Evolutionary conservation across 106 monocot genomes (phyloP).

Genomic region (Narthecium ossifragum): DNA sequence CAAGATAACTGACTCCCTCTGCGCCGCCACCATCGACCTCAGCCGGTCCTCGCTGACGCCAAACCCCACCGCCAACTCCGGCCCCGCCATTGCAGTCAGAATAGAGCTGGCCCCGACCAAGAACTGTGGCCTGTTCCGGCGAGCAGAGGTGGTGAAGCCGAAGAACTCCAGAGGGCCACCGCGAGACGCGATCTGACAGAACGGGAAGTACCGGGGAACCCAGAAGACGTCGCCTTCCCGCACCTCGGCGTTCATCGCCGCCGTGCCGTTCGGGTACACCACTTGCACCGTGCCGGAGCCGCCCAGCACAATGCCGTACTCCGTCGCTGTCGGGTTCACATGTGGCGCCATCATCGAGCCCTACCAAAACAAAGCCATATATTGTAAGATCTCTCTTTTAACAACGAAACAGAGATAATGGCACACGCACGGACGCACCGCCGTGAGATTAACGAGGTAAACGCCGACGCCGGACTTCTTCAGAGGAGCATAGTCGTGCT

Average conservation of each 20-base stretch:
- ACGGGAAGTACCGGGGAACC: conserved; percentile 75
- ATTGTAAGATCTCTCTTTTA: too few species aligned
- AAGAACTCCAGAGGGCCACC: conserved; percentile 68
- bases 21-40: conserved; percentile 30
- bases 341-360: conserved; percentile 95
- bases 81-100: conserved; percentile 45
- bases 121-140: conserved; percentile 72
- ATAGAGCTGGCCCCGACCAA: conserved; percentile 56
- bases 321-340: conserved; percentile 69
- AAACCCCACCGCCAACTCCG: conserved; percentile 74
- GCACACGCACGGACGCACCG: too few species aligned
- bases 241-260: conserved; percentile 65
- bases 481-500: conserved; percentile 56
- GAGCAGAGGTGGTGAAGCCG: conserved; percentile 78
- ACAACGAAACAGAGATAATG: too few species aligned
- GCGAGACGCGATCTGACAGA: conserved; percentile 69
- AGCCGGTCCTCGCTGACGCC: conserved; percentile 39
- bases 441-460: conserved; percentile 68
- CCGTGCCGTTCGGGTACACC: conserved; percentile 73
- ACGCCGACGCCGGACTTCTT: conserved; percentile 53
- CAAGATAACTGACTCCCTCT: conserved; percentile 50
- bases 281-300: conserved; percentile 61
- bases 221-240: conserved; percentile 65
- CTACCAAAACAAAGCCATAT: too few species aligned
- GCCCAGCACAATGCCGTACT: conserved; percentile 64